These are phyloP conservation scores for Solanum rostratum DNA, from an alignment of 257 asterid genomes.

Conservation along the genomic window DNA sequence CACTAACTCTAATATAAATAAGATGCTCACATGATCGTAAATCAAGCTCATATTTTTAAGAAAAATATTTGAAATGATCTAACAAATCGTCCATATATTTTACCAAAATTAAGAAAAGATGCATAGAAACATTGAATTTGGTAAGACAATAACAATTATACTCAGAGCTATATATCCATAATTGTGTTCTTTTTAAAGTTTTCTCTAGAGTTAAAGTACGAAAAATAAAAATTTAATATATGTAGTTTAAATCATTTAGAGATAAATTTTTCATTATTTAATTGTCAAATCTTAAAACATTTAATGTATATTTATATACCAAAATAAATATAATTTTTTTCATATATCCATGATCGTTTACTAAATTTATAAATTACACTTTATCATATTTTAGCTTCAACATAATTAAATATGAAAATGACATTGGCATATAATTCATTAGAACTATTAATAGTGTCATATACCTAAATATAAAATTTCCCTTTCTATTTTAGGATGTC, in stretches of 20 bases:
- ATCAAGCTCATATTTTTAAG: neutral
- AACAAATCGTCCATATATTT: no score
- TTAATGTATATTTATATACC: neutral
- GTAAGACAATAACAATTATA: neutral
- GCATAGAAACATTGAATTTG: neutral
- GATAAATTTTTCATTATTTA: no score
- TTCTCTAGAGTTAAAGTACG: neutral
- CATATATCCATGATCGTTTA: neutral
- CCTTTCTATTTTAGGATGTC: neutral
- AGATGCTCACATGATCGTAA: neutral
- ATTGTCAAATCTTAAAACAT: neutral
- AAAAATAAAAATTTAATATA: no score
- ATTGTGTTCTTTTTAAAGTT: no score
- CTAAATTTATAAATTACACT: neutral
- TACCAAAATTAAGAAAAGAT: neutral
- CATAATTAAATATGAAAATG: neutral
- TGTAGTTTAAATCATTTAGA: no score
- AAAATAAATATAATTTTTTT: neutral
- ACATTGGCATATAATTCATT: neutral
- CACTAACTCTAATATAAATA: neutral
- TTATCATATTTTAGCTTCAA: neutral
- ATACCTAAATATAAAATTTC: neutral
- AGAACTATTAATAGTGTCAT: neutral
- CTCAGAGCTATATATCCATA: no score
- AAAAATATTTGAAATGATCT: no score